Evolutionary conservation across 768 basidiomycete genomes (phyloP).

Genomic region (Phlebiopsis flavidoalba): DNA sequence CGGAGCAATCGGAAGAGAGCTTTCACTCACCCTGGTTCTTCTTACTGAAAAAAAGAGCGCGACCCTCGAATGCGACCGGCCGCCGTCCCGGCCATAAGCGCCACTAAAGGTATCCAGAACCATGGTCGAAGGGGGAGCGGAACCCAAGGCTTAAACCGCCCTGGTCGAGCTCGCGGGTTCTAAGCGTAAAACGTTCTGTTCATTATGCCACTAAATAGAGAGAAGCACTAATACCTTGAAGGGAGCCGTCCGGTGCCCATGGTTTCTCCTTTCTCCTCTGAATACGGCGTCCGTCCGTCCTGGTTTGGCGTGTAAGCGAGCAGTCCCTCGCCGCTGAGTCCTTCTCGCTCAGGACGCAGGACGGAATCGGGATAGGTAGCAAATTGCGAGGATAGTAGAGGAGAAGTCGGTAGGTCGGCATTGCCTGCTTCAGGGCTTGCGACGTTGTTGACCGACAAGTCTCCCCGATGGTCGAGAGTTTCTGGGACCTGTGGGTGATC

Average conservation of each 20-base stretch:
- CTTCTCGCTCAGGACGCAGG: background rate
- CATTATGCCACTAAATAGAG: background rate
- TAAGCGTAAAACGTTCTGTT: background rate
- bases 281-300: background rate
- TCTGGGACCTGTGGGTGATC: background rate
- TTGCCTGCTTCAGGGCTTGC: background rate
- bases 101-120: conserved; percentile 41
- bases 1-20: background rate
- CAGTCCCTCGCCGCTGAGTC: background rate
- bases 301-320: background rate
- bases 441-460: background rate
- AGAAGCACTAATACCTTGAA: background rate
- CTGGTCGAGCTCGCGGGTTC: background rate
- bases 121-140: conserved; percentile 41
- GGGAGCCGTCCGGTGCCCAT: background rate
- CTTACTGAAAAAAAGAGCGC: conserved; percentile 41
- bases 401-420: background rate
- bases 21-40: conserved; percentile 34
- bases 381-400: background rate
- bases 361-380: background rate
- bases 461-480: background rate
- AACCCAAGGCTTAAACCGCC: conserved; percentile 29
- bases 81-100: conserved; percentile 31
- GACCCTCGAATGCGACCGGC: conserved; percentile 42
- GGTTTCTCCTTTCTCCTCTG: background rate